These are phyloP conservation scores for Pythium folliculosum DNA, from an alignment of 352 stramenopile genomes.

Conservation along the genomic window DNA sequence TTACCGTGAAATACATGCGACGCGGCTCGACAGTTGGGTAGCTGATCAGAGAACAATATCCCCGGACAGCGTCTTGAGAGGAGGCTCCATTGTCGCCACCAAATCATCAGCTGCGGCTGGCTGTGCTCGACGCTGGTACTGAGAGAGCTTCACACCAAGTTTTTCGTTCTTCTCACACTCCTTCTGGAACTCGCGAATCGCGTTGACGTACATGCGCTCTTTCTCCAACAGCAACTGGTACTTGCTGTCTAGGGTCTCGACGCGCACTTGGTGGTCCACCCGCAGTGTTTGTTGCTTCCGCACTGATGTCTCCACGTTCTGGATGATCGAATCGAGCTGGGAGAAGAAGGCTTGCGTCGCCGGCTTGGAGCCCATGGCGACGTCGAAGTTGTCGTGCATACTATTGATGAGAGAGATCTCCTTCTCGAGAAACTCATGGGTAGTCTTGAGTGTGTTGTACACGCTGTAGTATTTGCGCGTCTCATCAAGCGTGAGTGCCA, in stretches of 20 bases:
- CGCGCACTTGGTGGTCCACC: slow-evolving; percentile 37
- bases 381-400: slow-evolving; percentile 83
- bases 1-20: slow-evolving; percentile 3
- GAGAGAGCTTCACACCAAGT: slow-evolving; percentile 32
- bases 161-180: slow-evolving; percentile 89
- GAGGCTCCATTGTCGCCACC: neutral
- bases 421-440: slow-evolving; percentile 81
- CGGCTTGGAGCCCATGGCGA: slow-evolving; percentile 67
- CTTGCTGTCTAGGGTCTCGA: slow-evolving; percentile 75
- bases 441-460: slow-evolving; percentile 88
- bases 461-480: slow-evolving; percentile 88
- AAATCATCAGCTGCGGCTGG: neutral
- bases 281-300: slow-evolving; percentile 56
- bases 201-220: slow-evolving; percentile 81
- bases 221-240: slow-evolving; percentile 79
- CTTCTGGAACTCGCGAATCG: slow-evolving; percentile 87
- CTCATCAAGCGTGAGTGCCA: slow-evolving; percentile 87
- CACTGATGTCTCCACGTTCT: slow-evolving; percentile 53
- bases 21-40: too few relatives aligned
- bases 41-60: neutral
- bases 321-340: slow-evolving; percentile 72
- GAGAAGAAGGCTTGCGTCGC: slow-evolving; percentile 75
- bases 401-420: slow-evolving; percentile 87
- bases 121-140: slow-evolving; percentile 7
- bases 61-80: neutral